phyloP scores from a whole-genome alignment of 495 filamentous ascomycete species.

The Penicillium antarcticum region DNA sequence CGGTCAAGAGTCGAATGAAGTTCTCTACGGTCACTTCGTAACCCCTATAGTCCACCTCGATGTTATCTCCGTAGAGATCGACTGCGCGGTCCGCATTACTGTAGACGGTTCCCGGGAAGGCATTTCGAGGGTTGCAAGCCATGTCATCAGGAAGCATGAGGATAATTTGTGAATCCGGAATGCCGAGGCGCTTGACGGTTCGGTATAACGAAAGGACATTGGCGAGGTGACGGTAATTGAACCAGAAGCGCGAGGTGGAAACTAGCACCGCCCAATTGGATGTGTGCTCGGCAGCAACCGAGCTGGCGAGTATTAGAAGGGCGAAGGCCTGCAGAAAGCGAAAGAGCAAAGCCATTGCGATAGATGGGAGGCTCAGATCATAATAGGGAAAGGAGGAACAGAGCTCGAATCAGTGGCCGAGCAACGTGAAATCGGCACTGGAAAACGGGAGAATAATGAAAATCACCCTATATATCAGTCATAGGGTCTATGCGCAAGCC shows the following conservation, averaged over 20 bases:
- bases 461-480: not conserved
- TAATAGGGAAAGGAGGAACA: slow-evolving; percentile 11
- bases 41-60: slow-evolving; percentile 96
- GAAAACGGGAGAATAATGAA: not conserved
- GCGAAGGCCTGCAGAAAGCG: slow-evolving; percentile 33
- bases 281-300: slow-evolving; percentile 72
- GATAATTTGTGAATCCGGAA: slow-evolving; percentile 98
- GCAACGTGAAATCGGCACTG: not conserved
- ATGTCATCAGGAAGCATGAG: slow-evolving; percentile 99
- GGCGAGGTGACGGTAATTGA: slow-evolving; percentile 98
- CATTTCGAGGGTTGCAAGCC: slow-evolving; percentile 98
- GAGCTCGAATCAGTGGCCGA: not conserved
- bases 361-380: slow-evolving; percentile 7
- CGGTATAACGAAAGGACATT: slow-evolving; percentile 98
- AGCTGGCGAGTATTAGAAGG: slow-evolving; percentile 41
- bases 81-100: slow-evolving; percentile 95
- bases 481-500: slow-evolving; percentile 6
- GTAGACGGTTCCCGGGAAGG: slow-evolving; percentile 96
- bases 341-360: slow-evolving; percentile 26
- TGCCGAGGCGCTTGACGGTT: slow-evolving; percentile 95
- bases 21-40: slow-evolving; percentile 99
- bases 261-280: slow-evolving; percentile 99
- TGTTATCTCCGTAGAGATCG: slow-evolving; percentile 97
- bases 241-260: slow-evolving; percentile 98
- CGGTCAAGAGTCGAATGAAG: slow-evolving; percentile 93